These are phyloP conservation scores for Bacterosira constricta DNA, from an alignment of 108 stramenopile species.

Conservation along the genomic window DNA sequence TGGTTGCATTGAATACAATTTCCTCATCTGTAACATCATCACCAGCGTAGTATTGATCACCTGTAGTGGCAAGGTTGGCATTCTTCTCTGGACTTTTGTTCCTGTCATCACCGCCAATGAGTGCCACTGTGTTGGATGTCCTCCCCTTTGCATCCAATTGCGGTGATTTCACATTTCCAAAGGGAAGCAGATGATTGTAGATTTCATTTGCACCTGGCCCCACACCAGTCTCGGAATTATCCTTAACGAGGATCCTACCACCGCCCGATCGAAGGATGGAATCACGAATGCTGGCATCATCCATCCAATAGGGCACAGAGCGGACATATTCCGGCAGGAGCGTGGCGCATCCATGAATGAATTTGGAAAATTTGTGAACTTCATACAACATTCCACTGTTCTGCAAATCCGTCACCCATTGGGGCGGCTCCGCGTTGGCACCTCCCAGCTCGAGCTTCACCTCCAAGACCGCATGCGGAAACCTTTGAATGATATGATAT, in stretches of 20 bases:
- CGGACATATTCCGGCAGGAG: constrained; percentile 94
- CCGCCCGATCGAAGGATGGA: constrained; percentile 86
- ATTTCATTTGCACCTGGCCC: constrained; percentile 88
- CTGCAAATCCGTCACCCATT: constrained; percentile 94
- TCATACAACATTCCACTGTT: constrained; percentile 88
- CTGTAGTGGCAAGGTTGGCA: constrained; percentile 5
- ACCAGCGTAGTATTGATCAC: constrained; percentile 48
- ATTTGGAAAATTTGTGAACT: constrained; percentile 97
- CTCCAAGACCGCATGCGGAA: constrained; percentile 97
- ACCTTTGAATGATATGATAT: no score
- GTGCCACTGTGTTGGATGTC: constrained; percentile 58
- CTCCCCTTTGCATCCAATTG: constrained; percentile 75
- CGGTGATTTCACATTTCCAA: constrained; percentile 77
- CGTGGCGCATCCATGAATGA: constrained; percentile 89
- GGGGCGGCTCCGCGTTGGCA: constrained; percentile 78
- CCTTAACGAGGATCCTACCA: constrained; percentile 66
- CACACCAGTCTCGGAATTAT: constrained; percentile 53
- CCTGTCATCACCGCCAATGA: constrained; percentile 40
- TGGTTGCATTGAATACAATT: constrained; percentile 21
- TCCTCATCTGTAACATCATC: constrained; percentile 53
- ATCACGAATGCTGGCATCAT: constrained; percentile 90
- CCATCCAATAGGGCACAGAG: constrained; percentile 95
- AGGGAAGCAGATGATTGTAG: constrained; percentile 87
- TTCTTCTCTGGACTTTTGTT: constrained; percentile 1
- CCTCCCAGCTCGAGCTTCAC: constrained; percentile 94